phyloP scores from a whole-genome alignment of 306 rosid species.

The Morella rubra region DNA sequence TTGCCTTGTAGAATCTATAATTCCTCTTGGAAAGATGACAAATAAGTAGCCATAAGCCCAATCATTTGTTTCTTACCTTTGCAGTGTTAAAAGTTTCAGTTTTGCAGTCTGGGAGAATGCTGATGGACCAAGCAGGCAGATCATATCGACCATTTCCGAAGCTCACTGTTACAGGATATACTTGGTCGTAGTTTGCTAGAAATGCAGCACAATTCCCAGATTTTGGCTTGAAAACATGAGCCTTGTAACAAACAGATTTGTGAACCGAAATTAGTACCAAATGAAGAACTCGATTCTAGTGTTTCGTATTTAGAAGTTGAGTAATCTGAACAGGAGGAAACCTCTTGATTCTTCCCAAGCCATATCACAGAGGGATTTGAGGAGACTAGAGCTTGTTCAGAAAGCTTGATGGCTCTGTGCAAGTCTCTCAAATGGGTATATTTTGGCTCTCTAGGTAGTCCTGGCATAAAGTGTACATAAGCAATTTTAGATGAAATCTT shows the following conservation, averaged over 20 bases:
- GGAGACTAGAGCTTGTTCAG: conserved; percentile 67
- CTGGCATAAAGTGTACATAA: conserved; percentile 30
- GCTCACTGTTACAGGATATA: conserved; percentile 43
- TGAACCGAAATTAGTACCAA: not conserved
- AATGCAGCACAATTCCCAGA: conserved; percentile 76
- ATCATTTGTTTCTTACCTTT: conserved; percentile 46
- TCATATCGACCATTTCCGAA: conserved; percentile 63
- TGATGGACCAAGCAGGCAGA: conserved; percentile 88
- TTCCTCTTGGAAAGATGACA: too few relatives aligned
- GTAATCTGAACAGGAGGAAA: conserved; percentile 25
- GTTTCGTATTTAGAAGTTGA: not conserved
- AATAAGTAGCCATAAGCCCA: too few relatives aligned
- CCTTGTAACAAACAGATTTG: conserved; percentile 39
- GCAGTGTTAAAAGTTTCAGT: conserved; percentile 81
- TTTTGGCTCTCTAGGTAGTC: conserved; percentile 78
- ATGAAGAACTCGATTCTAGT: not conserved
- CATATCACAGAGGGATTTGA: conserved; percentile 59
- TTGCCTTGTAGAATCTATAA: too few relatives aligned
- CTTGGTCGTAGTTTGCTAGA: conserved; percentile 73
- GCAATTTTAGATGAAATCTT: not conserved
- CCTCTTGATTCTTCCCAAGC: conserved; percentile 78
- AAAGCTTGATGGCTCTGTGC: conserved; percentile 74
- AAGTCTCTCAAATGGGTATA: conserved; percentile 82
- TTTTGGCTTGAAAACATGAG: conserved; percentile 58
- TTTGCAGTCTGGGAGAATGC: conserved; percentile 94